Evolutionary conservation across 257 asterid genomes (phyloP).

Genomic region (Solanum neorickii): DNA sequence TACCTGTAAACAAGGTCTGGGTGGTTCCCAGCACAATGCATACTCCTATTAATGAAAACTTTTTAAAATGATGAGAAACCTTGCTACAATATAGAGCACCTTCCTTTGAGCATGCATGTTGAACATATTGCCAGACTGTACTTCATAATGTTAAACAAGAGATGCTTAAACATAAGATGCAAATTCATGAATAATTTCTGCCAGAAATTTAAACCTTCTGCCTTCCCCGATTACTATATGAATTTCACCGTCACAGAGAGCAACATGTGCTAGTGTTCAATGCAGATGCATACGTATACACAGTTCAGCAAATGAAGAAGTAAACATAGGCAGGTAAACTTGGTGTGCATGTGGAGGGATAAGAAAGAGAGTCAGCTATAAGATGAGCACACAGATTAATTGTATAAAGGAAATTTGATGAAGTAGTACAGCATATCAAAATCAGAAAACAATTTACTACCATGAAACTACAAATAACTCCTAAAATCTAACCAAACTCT

Average conservation of each 20-base stretch:
- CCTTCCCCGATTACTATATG: neutral
- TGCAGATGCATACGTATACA: neutral
- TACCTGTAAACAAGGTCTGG: slow-evolving; percentile 13
- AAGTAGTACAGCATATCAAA: neutral
- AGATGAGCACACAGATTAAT: neutral
- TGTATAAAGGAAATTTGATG: neutral
- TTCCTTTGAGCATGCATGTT: neutral
- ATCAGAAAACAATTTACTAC: neutral
- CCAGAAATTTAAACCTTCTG: neutral
- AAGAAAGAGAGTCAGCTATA: neutral
- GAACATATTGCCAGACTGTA: neutral
- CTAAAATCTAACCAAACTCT: neutral
- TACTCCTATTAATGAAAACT: neutral
- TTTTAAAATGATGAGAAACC: neutral
- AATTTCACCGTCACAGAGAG: neutral
- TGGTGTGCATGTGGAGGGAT: neutral
- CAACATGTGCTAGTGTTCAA: neutral
- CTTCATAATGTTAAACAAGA: neutral
- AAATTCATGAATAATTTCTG: neutral
- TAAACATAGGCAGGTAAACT: neutral
- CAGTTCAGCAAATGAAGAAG: neutral
- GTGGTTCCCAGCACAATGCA: neutral
- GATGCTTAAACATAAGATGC: neutral
- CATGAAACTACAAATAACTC: neutral
- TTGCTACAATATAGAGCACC: neutral